Evolutionary conservation across 371 early-diverging fungal species (phyloP).

Genomic region (Mucor ambiguus): DNA sequence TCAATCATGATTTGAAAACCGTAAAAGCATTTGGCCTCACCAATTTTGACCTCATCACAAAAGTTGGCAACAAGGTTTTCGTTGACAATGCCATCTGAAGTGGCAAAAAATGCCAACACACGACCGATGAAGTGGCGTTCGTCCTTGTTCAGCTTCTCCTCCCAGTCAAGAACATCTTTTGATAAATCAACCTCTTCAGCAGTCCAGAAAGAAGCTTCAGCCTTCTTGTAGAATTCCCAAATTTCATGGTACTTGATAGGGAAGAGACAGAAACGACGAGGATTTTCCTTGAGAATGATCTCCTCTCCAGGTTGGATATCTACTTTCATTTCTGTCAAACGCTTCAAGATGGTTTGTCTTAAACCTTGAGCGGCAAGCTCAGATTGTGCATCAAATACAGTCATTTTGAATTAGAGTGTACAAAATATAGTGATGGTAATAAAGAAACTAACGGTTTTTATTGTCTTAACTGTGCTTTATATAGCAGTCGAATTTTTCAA

Average conservation of each 20-base stretch:
- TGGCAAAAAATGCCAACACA: conserved; percentile 99
- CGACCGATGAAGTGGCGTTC: conserved; percentile 97
- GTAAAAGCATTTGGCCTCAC: conserved; percentile 98
- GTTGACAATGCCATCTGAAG: conserved; percentile 99
- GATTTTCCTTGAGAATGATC: conserved; percentile 56
- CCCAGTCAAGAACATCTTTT: conserved; percentile 95
- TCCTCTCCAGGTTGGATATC: conserved; percentile 27
- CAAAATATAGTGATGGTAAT: neutral
- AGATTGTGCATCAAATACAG: conserved; percentile 24
- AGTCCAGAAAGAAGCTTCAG: conserved; percentile 99
- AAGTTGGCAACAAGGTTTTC: conserved; percentile 98
- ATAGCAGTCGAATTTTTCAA: neutral
- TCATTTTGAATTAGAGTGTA: conserved; percentile 8
- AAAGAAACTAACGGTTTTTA: neutral
- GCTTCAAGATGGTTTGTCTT: conserved; percentile 16
- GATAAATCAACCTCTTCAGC: conserved; percentile 98
- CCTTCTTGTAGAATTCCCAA: conserved; percentile 99
- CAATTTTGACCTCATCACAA: conserved; percentile 96
- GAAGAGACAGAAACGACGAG: conserved; percentile 86
- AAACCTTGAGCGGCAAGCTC: conserved; percentile 18
- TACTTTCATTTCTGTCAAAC: conserved; percentile 18
- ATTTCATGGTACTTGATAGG: conserved; percentile 49
- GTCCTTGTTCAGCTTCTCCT: conserved; percentile 83
- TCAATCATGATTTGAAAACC: conserved; percentile 99
- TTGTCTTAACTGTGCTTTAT: neutral